Base-by-base conservation (phyloP, 805 yeast genomes). In the Sugiyamaella floridensis region DNA sequence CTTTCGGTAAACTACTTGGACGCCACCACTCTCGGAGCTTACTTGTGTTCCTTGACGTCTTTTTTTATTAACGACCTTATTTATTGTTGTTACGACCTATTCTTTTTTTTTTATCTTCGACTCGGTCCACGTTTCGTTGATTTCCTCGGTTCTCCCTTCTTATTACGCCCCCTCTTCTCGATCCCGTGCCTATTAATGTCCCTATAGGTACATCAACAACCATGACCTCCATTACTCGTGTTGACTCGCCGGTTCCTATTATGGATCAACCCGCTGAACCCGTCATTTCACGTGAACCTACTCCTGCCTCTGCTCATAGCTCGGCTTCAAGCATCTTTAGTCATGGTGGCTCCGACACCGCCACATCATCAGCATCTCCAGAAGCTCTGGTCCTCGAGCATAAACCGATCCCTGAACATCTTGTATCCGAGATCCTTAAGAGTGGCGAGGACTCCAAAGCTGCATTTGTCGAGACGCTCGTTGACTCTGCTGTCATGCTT, bases 401-500 rank as follows among this genome's bases (percentile, higher is more conserved):
- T 14, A 32, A 32, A 14, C 32, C 41, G 6, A 32, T 37, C n/a
- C 32, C 48, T 4, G 40, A 45, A 20, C 48, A 45, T 15, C 18
- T 32, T 22, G 52, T 40, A 16, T 43, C 45, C n/a, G 40, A 22
- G 5, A 18, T 44, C 5, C 46, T 47, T 18, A 41, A 42, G 42
- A 29, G 43, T 40, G 37, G 37, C 37, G 54, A 53, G 28, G 50
- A 47, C 18, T 40, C 26, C 37, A 52, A 53, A 32, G 43, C 55
- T 16, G 32, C 50, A 34, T 59, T 59, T 53, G 54, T 55, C 44
- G 65, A 53, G 19, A 63, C 60, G 18, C 51, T 52, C 43, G 66
- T 57, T 48, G 68, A 57, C 42, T 61, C 63, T 18, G 64, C 68
- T 12, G 59, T 59, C 28, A 49, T 62, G 22, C 61, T 61, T 49